Percentiles rank a stretch among this genome's conserved stretches.
Evolutionary conservation across 1,284 basidiomycete species (phyloP).

Genomic region (Tylopilus sp.): DNA sequence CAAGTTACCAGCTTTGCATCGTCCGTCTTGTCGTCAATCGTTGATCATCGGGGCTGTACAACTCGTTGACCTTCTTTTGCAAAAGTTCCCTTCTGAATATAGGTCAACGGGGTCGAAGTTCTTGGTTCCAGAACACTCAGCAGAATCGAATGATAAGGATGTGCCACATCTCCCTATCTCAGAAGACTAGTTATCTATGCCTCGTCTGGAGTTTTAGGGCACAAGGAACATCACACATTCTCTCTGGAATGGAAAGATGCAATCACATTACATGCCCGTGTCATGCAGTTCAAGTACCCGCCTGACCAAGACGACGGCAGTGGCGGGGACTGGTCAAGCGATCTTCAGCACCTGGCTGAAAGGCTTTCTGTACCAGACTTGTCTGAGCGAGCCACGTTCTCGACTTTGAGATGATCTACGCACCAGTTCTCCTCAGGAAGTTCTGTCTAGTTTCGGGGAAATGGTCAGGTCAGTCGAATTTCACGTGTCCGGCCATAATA

Average conservation of each 20-base stretch:
- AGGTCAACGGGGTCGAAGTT: constrained; percentile 86
- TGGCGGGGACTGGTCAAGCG: constrained; percentile 73
- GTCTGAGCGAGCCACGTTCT: constrained; percentile 73
- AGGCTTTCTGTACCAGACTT: constrained; percentile 66
- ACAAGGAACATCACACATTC: constrained; percentile 73
- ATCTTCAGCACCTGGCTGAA: constrained; percentile 74
- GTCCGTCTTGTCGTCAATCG: constrained; percentile 88
- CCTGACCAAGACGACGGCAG: constrained; percentile 67
- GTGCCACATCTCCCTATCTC: constrained; percentile 50
- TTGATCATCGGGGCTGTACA: constrained; percentile 91
- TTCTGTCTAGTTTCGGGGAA: constrained; percentile 93
- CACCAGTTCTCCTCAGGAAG: constrained; percentile 83
- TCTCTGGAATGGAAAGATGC: constrained; percentile 88
- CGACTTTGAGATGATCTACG: constrained; percentile 79
- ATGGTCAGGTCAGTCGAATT: constrained; percentile 41
- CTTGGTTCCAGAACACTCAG: constrained; percentile 70
- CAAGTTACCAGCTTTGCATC: constrained; percentile 93
- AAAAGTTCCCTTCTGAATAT: constrained; percentile 86
- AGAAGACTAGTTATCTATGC: constrained; percentile 47
- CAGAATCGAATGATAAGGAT: constrained; percentile 67
- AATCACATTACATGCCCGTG: constrained; percentile 88
- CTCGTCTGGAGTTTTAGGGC: constrained; percentile 64
- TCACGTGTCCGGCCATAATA: constrained; percentile 10
- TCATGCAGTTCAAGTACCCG: constrained; percentile 86
- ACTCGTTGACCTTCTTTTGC: constrained; percentile 88